Conservation (phyloP, 1,284 basidiomycete genomes). For the Rhodotorula mucilaginosa region DNA sequence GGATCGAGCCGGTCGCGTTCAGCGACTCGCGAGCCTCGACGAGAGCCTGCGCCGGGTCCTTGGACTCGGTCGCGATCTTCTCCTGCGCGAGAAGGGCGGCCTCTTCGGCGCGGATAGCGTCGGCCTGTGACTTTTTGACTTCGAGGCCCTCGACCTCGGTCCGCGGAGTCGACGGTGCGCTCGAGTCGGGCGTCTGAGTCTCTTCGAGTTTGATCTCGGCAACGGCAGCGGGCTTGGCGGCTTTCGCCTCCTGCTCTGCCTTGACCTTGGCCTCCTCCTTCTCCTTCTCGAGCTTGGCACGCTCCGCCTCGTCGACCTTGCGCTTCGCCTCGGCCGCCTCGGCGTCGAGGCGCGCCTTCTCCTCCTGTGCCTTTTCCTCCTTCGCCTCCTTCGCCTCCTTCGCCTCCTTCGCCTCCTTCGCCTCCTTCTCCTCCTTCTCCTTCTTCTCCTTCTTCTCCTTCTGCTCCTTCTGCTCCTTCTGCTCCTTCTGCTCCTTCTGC, state of each 20-base stretch:
- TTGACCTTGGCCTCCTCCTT: constrained; percentile 28
- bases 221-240: constrained; percentile 37
- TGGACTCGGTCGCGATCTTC: constrained; percentile 30
- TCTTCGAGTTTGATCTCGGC: constrained; percentile 42
- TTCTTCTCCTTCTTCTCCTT: constrained; percentile 20
- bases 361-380: constrained; percentile 21
- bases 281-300: constrained; percentile 20
- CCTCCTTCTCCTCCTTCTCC: background rate
- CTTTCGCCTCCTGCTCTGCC: constrained; percentile 46
- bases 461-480: constrained; percentile 14
- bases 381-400: constrained; percentile 33
- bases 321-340: constrained; percentile 24
- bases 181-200: constrained; percentile 51
- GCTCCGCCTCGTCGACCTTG: constrained; percentile 15
- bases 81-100: constrained; percentile 37
- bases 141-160: constrained; percentile 37
- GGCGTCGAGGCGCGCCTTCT: constrained; percentile 35
- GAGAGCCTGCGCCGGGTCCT: constrained; percentile 48
- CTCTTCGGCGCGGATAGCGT: constrained; percentile 44
- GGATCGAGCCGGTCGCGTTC: constrained; percentile 35
- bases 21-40: constrained; percentile 48
- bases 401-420: constrained; percentile 28
- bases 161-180: constrained; percentile 33
- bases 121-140: constrained; percentile 39
- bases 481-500: constrained; percentile 30